A percentile compares a stretch with the other conserved stretches of the same genome.
Evolutionary conservation across 768 basidiomycete species (phyloP).

Genomic region (Hydnum rufescens): DNA sequence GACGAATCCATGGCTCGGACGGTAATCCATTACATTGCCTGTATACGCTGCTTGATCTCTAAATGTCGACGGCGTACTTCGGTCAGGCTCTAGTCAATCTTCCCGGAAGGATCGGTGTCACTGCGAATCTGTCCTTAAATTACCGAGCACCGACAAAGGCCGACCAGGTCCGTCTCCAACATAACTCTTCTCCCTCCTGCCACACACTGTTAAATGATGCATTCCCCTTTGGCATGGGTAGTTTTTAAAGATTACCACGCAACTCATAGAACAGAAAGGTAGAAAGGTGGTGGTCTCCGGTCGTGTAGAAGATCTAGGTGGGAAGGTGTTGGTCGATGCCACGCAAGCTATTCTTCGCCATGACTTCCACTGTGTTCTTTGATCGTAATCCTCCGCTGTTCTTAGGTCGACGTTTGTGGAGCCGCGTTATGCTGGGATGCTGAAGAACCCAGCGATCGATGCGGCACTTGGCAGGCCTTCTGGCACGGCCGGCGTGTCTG

Average conservation of each 20-base stretch:
- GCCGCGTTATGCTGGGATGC: conserved; percentile 65
- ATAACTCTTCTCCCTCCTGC: neutral
- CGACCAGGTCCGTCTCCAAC: conserved; percentile 40
- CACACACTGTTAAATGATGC: conserved; percentile 8
- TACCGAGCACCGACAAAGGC: conserved; percentile 80
- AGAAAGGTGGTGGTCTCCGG: conserved; percentile 59
- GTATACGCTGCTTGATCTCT: neutral
- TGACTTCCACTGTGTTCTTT: too few species aligned
- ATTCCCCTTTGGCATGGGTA: conserved; percentile 16
- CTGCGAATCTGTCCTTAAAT: conserved; percentile 60
- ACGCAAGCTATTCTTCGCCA: too few species aligned
- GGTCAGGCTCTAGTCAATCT: conserved; percentile 63
- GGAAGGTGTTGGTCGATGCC: conserved; percentile 65
- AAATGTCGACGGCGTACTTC: neutral
- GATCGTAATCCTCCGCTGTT: conserved; percentile 29
- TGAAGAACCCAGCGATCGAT: conserved; percentile 25
- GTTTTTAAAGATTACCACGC: conserved; percentile 69
- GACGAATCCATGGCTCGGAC: conserved; percentile 67
- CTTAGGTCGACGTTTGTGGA: conserved; percentile 76
- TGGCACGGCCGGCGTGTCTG: too few species aligned
- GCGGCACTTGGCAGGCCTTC: conserved; percentile 22
- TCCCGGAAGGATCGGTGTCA: conserved; percentile 81
- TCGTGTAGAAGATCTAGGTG: conserved; percentile 59
- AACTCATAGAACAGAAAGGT: conserved; percentile 45
- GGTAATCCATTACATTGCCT: conserved; percentile 25